Conservation (phyloP, 2,329 filamentous ascomycete genomes). For the Monosporascus ibericus region DNA sequence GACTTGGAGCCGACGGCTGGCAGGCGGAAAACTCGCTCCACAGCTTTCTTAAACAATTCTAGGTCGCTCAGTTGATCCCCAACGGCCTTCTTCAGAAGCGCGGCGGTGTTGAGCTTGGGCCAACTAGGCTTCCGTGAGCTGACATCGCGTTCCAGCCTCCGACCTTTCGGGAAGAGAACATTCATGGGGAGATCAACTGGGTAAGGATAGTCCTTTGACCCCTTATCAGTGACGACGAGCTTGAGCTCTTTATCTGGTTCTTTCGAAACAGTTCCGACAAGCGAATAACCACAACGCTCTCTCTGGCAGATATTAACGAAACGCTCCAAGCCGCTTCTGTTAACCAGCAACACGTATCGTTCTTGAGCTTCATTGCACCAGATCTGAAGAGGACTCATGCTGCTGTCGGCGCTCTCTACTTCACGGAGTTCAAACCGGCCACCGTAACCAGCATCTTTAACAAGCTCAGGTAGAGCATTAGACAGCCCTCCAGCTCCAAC, state of each 20-base stretch:
- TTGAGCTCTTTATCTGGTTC: constrained; percentile 58
- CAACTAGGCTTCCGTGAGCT: constrained; percentile 16
- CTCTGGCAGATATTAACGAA: constrained; percentile 64
- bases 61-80: constrained; percentile 70
- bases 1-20: constrained; percentile 94
- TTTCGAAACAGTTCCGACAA: constrained; percentile 69
- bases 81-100: constrained; percentile 58
- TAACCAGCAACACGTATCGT: constrained; percentile 87
- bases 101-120: constrained; percentile 57
- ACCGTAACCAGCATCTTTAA: constrained; percentile 73
- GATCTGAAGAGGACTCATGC: constrained; percentile 93
- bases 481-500: constrained; percentile 89
- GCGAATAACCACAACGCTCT: constrained; percentile 87
- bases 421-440: constrained; percentile 93
- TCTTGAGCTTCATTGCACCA: constrained; percentile 98
- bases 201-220: constrained; percentile 17
- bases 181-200: constrained; percentile 25
- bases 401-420: constrained; percentile 80
- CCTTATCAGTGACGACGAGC: constrained; percentile 54
- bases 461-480: constrained; percentile 67
- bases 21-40: constrained; percentile 73
- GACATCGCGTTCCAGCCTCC: constrained; percentile 20
- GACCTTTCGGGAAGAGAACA: constrained; percentile 22
- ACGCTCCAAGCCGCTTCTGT: constrained; percentile 70
- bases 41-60: constrained; percentile 56